These are phyloP conservation scores for Candida mattraensis DNA, from an alignment of 805 yeast genomes.

Conservation along the genomic window DNA sequence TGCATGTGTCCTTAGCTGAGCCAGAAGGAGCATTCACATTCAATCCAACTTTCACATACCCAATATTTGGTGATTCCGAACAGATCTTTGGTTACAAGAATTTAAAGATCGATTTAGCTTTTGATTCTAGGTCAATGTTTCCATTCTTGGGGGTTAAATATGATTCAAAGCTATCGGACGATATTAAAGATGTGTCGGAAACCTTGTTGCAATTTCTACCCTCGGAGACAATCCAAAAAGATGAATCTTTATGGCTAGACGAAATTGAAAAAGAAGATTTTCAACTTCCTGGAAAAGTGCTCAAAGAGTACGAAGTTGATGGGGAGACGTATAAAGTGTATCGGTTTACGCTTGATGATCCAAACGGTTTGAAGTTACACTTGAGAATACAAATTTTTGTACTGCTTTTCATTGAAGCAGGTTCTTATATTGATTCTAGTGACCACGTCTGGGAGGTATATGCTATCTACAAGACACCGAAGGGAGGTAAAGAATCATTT, in stretches of 20 bases:
- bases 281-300: conserved; percentile 31
- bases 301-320: conserved; percentile 34
- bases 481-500: conserved; percentile 42
- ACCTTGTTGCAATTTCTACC: conserved; percentile 63
- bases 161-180: conserved; percentile 50
- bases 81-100: conserved; percentile 81
- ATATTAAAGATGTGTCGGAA: conserved; percentile 57
- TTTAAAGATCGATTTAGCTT: conserved; percentile 62
- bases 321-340: conserved; percentile 51
- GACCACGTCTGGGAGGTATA: conserved; percentile 85
- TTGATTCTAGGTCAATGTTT: conserved; percentile 70
- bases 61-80: conserved; percentile 91
- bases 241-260: conserved; percentile 69
- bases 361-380: conserved; percentile 52
- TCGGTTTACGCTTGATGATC: conserved; percentile 44
- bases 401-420: conserved; percentile 88
- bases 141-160: conserved; percentile 70
- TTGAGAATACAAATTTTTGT: conserved; percentile 76
- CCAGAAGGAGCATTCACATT: conserved; percentile 61
- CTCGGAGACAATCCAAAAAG: conserved; percentile 51
- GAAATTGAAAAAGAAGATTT: conserved; percentile 46
- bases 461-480: conserved; percentile 43
- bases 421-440: conserved; percentile 74
- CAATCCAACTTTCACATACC: conserved; percentile 83
- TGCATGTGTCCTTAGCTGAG: conserved; percentile 60